Percentiles rank a stretch among this genome's conserved stretches.
Conservation (phyloP, 2,329 filamentous ascomycete genomes). For the Neospermospora avenae region DNA sequence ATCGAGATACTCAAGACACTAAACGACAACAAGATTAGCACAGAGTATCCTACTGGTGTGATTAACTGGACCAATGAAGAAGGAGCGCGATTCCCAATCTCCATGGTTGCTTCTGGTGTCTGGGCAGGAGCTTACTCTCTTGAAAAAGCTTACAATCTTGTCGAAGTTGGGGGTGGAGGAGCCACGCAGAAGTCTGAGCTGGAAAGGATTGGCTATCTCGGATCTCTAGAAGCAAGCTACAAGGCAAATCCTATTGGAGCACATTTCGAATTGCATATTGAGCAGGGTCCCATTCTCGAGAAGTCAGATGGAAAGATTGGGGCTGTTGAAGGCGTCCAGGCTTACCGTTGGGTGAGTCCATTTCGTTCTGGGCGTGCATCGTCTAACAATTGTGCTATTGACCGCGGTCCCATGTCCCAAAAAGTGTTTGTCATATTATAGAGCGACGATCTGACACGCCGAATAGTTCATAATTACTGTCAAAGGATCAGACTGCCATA, state of each 20-base stretch:
- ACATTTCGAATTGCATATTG: slow-evolving; percentile 82
- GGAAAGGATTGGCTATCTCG: slow-evolving; percentile 68
- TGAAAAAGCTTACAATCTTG: slow-evolving; percentile 57
- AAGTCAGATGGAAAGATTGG: slow-evolving; percentile 60
- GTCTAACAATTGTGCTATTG: not conserved
- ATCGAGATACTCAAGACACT: slow-evolving; percentile 70
- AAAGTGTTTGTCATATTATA: not conserved
- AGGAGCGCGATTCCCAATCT: slow-evolving; percentile 73
- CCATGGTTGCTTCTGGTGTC: slow-evolving; percentile 71
- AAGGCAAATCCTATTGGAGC: slow-evolving; percentile 64
- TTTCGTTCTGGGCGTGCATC: not conserved
- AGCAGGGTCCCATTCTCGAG: slow-evolving; percentile 77
- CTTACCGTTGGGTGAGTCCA: not conserved
- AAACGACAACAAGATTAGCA: slow-evolving; percentile 64
- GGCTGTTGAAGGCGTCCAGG: slow-evolving; percentile 67
- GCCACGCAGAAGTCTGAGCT: slow-evolving; percentile 67
- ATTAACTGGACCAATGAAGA: slow-evolving; percentile 71
- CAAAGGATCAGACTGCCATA: slow-evolving; percentile 66
- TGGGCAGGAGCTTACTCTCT: slow-evolving; percentile 69
- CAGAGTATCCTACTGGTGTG: slow-evolving; percentile 48
- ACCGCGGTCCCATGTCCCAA: not conserved
- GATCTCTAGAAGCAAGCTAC: slow-evolving; percentile 53
- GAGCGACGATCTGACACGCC: slow-evolving; percentile 29
- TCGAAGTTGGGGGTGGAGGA: slow-evolving; percentile 57
- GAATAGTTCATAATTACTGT: slow-evolving; percentile 70